Conservation (phyloP, 2,329 filamentous ascomycete species). For the Neofusicoccum umdonicola region DNA sequence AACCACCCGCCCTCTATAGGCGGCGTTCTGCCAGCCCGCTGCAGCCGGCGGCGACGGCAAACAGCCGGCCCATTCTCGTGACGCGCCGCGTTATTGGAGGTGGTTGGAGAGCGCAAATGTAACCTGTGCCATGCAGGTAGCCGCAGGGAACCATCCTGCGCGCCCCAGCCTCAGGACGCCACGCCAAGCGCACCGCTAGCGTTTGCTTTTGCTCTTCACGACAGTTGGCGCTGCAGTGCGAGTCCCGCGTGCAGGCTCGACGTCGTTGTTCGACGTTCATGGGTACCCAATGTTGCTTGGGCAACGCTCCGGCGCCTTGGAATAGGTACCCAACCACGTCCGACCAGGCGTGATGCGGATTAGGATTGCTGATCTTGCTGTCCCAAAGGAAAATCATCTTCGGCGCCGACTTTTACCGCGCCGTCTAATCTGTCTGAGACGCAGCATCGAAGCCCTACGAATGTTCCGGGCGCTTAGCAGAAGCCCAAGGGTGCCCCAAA, state of each 20-base stretch:
- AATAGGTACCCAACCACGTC: conserved; percentile 6
- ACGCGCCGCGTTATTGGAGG: neutral
- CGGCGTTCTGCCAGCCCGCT: conserved; percentile 1
- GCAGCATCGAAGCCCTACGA: conserved; percentile 10
- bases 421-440: conserved; percentile 8
- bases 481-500: neutral
- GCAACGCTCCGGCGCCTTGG: conserved; percentile 13
- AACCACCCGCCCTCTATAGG: neutral
- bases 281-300: conserved; percentile 15
- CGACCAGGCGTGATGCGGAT: conserved; percentile 6
- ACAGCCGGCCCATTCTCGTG: conserved; percentile 11
- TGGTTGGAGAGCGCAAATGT: conserved; percentile 4
- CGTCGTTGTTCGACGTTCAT: neutral
- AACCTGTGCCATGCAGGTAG: conserved; percentile 8
- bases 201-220: neutral
- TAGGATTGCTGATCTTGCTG: conserved; percentile 10
- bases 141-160: conserved; percentile 11
- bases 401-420: conserved; percentile 2
- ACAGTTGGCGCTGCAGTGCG: conserved; percentile 2
- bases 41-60: conserved; percentile 3
- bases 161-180: conserved; percentile 10
- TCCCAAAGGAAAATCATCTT: conserved; percentile 10
- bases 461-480: conserved; percentile 12
- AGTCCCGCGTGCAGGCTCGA: neutral
- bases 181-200: neutral